A percentile compares a stretch with the other conserved stretches of the same genome.
These are phyloP conservation scores for Mycena venus DNA, from an alignment of 768 basidiomycete genomes.

Conservation along the genomic window DNA sequence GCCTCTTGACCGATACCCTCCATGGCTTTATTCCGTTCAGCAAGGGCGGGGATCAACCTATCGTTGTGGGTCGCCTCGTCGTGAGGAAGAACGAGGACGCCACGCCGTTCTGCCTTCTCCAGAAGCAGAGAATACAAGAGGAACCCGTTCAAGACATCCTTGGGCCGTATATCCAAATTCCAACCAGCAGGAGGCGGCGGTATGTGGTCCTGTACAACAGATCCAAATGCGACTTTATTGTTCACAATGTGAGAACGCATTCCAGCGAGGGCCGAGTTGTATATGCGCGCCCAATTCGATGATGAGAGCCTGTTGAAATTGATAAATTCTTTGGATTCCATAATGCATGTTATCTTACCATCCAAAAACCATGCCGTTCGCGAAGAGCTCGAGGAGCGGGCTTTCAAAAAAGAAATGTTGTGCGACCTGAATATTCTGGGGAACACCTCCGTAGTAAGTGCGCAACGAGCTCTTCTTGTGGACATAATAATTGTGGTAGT, in stretches of 20 bases:
- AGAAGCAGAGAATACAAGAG: no score
- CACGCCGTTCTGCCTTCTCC: constrained; percentile 31
- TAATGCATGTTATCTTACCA: neutral
- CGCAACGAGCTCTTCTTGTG: no score
- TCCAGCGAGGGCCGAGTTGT: neutral
- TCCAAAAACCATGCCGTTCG: constrained; percentile 2
- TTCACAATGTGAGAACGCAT: neutral
- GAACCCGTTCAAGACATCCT: constrained; percentile 38
- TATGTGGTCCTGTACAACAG: neutral
- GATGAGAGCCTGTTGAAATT: neutral
- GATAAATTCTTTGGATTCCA: neutral
- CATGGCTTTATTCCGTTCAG: neutral
- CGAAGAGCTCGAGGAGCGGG: no score
- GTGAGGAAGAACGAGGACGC: constrained; percentile 28
- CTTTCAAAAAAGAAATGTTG: neutral
- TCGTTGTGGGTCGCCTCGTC: neutral
- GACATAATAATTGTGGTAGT: constrained; percentile 8
- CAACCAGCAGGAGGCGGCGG: neutral
- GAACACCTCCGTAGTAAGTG: constrained; percentile 3
- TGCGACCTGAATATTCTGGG: neutral
- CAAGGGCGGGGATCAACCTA: neutral
- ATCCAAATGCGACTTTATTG: neutral
- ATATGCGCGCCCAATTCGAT: neutral
- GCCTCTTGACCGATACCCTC: neutral
- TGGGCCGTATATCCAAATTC: constrained; percentile 22